Evolutionary conservation across 148 eudicot species (phyloP).

Genomic region (Silene latifolia): DNA sequence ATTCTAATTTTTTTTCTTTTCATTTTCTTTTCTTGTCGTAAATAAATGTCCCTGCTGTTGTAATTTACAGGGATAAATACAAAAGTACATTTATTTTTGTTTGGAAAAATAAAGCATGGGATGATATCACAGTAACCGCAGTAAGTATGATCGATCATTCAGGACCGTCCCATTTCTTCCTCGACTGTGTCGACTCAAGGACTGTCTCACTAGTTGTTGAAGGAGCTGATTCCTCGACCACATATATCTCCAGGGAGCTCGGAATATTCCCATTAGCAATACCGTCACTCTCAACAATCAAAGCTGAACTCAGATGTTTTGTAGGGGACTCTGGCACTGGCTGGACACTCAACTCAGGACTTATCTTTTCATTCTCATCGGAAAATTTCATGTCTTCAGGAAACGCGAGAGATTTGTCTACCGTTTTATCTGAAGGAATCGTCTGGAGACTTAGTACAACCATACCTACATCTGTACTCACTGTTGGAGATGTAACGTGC

Average conservation of each 20-base stretch:
- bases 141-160: constrained; percentile 23
- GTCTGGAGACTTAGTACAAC: background rate
- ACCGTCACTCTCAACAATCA: constrained; percentile 21
- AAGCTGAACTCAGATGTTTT: constrained; percentile 16
- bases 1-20: too few species aligned
- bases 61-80: too few species aligned
- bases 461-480: constrained; percentile 26
- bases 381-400: constrained; percentile 21
- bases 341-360: constrained; percentile 19
- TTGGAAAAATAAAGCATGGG: too few species aligned
- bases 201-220: constrained; percentile 30
- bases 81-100: too few species aligned
- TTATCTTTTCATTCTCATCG: constrained; percentile 21
- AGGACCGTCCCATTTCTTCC: constrained; percentile 62
- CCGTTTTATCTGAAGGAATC: constrained; percentile 17
- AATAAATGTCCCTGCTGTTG: too few species aligned
- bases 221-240: constrained; percentile 48
- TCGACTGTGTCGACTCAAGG: constrained; percentile 33
- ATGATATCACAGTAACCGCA: too few species aligned
- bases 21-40: too few species aligned
- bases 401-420: too few species aligned
- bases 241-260: constrained; percentile 36
- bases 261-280: constrained; percentile 14
- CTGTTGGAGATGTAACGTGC: constrained; percentile 35
- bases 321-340: constrained; percentile 32